phyloP scores from a whole-genome alignment of 768 basidiomycete species.

The Clitopilus passeckerianus region DNA sequence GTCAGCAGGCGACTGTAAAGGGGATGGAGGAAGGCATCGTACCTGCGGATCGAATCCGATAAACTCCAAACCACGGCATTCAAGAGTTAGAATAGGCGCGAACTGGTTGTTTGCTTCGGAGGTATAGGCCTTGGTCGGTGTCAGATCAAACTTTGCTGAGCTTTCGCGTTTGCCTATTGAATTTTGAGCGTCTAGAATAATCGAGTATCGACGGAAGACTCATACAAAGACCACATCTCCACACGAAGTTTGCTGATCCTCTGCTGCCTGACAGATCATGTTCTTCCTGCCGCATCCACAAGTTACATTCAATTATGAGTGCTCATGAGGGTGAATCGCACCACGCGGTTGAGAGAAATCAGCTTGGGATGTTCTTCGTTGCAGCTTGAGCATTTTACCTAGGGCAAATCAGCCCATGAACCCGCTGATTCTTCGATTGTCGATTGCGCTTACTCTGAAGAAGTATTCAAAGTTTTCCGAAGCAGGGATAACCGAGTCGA shows the following conservation, averaged over 20 bases:
- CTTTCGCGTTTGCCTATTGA: constrained; percentile 65
- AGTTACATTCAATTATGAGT: neutral
- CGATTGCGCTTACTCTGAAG: constrained; percentile 54
- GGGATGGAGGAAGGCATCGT: constrained; percentile 11
- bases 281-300: constrained; percentile 51
- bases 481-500: constrained; percentile 65
- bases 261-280: constrained; percentile 62
- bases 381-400: constrained; percentile 80
- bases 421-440: constrained; percentile 2
- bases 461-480: constrained; percentile 71
- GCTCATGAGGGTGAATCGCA: constrained; percentile 22
- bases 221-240: constrained; percentile 66
- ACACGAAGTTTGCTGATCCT: constrained; percentile 75
- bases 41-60: constrained; percentile 71
- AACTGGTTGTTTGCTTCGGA: constrained; percentile 62
- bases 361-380: constrained; percentile 70
- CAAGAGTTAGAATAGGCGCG: constrained; percentile 63
- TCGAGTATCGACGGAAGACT: neutral
- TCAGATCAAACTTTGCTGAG: constrained; percentile 71
- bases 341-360: constrained; percentile 67
- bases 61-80: constrained; percentile 88
- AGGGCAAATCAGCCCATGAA: neutral
- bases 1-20: neutral
- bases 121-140: constrained; percentile 48
- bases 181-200: neutral